phyloP scores from a whole-genome alignment of 1,139 yeast species.

The Kurtzmaniella natalensis region DNA sequence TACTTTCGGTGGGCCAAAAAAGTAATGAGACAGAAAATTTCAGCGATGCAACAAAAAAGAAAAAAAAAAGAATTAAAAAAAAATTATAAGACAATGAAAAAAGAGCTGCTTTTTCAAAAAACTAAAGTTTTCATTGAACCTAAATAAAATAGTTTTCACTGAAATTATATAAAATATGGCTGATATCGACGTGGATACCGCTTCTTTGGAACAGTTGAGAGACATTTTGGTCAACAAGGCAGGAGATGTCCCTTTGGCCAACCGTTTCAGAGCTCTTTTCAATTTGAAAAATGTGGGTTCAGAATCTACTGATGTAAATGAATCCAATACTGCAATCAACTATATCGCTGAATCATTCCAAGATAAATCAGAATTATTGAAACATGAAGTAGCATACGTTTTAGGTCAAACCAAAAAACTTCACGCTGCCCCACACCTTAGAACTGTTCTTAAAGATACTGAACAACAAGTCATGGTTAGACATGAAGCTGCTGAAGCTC shows the following conservation, averaged over 20 bases:
- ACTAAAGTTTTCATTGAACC: neutral
- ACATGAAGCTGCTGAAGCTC: constrained; percentile 98
- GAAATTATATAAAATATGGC: too few relatives aligned
- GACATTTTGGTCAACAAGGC: constrained; percentile 60
- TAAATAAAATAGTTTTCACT: neutral
- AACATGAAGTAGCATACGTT: constrained; percentile 98
- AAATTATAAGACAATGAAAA: neutral
- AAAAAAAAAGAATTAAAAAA: neutral
- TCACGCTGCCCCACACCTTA: constrained; percentile 69
- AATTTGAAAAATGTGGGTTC: constrained; percentile 82
- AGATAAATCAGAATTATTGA: constrained; percentile 86
- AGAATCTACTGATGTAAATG: constrained; percentile 50
- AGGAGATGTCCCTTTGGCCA: constrained; percentile 72
- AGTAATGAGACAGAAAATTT: too few relatives aligned
- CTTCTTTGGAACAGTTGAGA: constrained; percentile 63
- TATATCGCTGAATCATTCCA: constrained; percentile 78
- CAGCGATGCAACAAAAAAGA: too few relatives aligned
- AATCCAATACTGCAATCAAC: constrained; percentile 61
- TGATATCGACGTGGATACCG: constrained; percentile 42
- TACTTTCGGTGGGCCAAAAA: too few relatives aligned
- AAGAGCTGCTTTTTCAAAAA: neutral
- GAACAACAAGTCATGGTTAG: constrained; percentile 93
- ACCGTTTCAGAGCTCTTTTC: constrained; percentile 89
- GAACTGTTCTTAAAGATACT: constrained; percentile 63
- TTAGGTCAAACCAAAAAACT: constrained; percentile 90